Evolutionary conservation across 768 basidiomycete species (phyloP), one percentile per base, ranked within the genome.

Genomic region (Lenzites betulinus): DNA sequence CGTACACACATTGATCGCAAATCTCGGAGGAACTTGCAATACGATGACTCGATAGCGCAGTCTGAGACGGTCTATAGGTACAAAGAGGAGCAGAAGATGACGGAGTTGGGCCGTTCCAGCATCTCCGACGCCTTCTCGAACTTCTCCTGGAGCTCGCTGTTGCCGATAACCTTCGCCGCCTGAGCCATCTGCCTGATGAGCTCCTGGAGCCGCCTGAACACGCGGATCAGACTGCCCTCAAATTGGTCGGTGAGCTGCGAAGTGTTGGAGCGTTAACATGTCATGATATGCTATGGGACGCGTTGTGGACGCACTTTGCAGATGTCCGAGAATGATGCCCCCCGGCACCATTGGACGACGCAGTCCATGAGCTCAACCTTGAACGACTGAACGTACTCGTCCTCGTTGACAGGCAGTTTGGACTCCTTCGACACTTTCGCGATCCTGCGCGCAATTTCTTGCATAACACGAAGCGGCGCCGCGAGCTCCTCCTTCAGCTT

Each of bases 341-440:
- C 97, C n/a, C 93, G 87, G 77, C 96, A 98, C 97, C 97, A 99
- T 62, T 94, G 91, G 36, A 94, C 82, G 11, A 98, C 97, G 0
- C 92, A 93, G 64, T 98, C 97, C 95, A 98, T 99, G 51, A 99
- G 85, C 70, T 98, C 96, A 20, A 97, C 93, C 75, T 98, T 98
- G 86, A 99, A 99, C 12, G 91, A 93, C 54, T 88, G 81, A 1
- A 99, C 93, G 72, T 99, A 99, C 63, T 96, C 93, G 59, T 97
- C 90, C 73, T 98, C 96, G 54, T 91, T 87, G 47, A 98, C 73
- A 1, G 88, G 75, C 3, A 99, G 79, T 72, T 98, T 97, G 22
- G 89, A 92, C 74, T 99, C 97, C 65, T 90, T 90, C 4, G 93
- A 93, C 6, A 98, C 92, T 70, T 92, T 95, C n/a, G 97, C 97